Conservation (phyloP, 2,329 filamentous ascomycete genomes). For the Lecanoromycetidae sp. region DNA sequence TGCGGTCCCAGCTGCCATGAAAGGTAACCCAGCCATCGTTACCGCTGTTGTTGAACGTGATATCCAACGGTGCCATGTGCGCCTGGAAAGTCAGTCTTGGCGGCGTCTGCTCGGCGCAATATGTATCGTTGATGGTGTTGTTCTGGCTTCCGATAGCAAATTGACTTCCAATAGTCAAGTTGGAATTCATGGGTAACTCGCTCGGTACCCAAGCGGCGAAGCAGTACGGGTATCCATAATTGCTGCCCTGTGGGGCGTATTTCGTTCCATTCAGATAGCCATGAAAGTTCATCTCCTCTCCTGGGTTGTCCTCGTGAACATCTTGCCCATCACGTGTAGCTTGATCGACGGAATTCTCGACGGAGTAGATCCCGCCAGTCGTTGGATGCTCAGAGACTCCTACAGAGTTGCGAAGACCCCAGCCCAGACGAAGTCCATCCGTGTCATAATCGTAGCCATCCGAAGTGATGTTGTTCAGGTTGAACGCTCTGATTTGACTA, state of each 20-base stretch:
- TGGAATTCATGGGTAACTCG: constrained; percentile 36
- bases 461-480: constrained; percentile 33
- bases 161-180: constrained; percentile 35
- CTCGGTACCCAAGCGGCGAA: constrained; percentile 52
- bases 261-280: constrained; percentile 46
- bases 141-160: constrained; percentile 36
- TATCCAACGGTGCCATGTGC: constrained; percentile 60
- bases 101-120: constrained; percentile 32
- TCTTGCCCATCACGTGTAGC: constrained; percentile 46
- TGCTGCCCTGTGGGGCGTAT: constrained; percentile 34
- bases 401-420: constrained; percentile 62
- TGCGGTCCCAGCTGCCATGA: constrained; percentile 55
- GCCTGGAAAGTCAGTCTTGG: constrained; percentile 49
- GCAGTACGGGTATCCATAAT: constrained; percentile 62
- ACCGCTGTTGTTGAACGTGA: constrained; percentile 51
- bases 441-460: constrained; percentile 38
- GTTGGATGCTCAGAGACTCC: constrained; percentile 46
- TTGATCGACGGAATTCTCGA: constrained; percentile 61
- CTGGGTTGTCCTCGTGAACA: constrained; percentile 57
- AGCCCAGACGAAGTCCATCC: constrained; percentile 42
- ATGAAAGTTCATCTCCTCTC: constrained; percentile 62
- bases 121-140: constrained; percentile 38
- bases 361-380: constrained; percentile 40
- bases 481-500: constrained; percentile 56
- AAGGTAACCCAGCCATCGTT: constrained; percentile 54